Evolutionary conservation across 2,329 filamentous ascomycete species (phyloP).

Genomic region (Penicillium italicum): DNA sequence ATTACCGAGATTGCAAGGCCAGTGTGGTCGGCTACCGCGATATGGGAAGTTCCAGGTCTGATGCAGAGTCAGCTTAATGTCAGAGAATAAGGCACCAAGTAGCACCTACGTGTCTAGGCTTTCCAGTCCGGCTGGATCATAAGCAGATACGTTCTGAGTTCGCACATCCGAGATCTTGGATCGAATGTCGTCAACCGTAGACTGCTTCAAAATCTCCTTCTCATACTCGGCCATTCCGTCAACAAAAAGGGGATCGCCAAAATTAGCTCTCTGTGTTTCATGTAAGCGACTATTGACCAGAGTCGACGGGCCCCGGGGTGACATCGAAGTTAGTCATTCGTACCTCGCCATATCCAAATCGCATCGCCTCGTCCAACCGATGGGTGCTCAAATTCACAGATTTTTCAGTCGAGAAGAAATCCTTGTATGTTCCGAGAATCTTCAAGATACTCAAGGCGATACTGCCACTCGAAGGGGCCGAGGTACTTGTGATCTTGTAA

Average conservation of each 20-base stretch:
- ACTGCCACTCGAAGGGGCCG: constrained; percentile 73
- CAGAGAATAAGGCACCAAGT: neutral
- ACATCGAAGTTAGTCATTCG: neutral
- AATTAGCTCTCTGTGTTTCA: constrained; percentile 57
- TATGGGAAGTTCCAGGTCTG: constrained; percentile 52
- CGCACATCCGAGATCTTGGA: constrained; percentile 65
- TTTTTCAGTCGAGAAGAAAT: constrained; percentile 56
- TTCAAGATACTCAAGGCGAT: constrained; percentile 75
- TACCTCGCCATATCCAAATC: constrained; percentile 74
- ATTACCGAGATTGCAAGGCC: constrained; percentile 79
- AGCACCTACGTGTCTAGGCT: constrained; percentile 55
- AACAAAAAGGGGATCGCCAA: constrained; percentile 80
- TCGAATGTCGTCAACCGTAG: constrained; percentile 59
- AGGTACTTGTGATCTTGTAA: constrained; percentile 62
- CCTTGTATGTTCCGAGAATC: constrained; percentile 71
- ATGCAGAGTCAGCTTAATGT: neutral
- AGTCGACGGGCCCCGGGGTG: neutral
- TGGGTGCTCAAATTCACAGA: constrained; percentile 68
- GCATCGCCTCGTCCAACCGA: constrained; percentile 79
- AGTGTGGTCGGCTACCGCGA: constrained; percentile 63
- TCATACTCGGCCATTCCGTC: constrained; percentile 62
- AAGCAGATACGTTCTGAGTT: constrained; percentile 69
- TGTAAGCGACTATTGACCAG: constrained; percentile 9
- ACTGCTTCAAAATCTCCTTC: constrained; percentile 60
- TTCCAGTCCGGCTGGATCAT: constrained; percentile 66